Evolutionary conservation across 2,329 filamentous ascomycete genomes (phyloP).

Genomic region (Exophiala bonariae): DNA sequence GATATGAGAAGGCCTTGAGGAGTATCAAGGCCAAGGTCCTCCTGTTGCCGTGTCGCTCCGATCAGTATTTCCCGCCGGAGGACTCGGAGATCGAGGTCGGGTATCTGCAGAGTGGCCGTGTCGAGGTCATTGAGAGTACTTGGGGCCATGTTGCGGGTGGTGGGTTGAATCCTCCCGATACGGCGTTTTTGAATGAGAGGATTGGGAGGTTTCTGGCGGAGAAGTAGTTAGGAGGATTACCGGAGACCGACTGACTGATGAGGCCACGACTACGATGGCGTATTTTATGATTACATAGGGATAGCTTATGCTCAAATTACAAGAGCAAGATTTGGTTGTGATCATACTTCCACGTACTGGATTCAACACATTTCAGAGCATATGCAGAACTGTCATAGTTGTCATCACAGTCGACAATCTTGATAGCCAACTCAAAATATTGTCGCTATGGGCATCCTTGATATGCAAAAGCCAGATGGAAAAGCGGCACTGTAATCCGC

Average conservation of each 20-base stretch:
- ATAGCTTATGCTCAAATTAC: neutral
- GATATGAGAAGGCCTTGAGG: slow-evolving; percentile 25
- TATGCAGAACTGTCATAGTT: too few relatives aligned
- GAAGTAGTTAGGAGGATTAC: neutral
- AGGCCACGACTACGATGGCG: too few relatives aligned
- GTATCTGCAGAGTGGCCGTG: slow-evolving; percentile 23
- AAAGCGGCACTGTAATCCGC: too few relatives aligned
- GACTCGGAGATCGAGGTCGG: slow-evolving; percentile 30
- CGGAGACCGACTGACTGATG: too few relatives aligned
- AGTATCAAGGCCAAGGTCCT: slow-evolving; percentile 32
- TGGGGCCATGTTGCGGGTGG: slow-evolving; percentile 36
- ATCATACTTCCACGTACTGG: too few relatives aligned
- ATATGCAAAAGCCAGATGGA: too few relatives aligned
- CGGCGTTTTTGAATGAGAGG: slow-evolving; percentile 31
- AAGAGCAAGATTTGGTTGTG: neutral
- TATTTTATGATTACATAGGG: neutral
- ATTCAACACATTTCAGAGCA: too few relatives aligned
- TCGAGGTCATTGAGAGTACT: slow-evolving; percentile 32
- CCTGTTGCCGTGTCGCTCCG: slow-evolving; percentile 38
- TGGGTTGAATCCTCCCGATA: slow-evolving; percentile 29
- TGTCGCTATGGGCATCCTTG: too few relatives aligned
- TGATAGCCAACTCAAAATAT: too few relatives aligned
- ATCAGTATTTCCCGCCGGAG: slow-evolving; percentile 39
- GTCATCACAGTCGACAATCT: too few relatives aligned
- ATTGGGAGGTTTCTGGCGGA: slow-evolving; percentile 27